Evolutionary conservation across 164 flowering plant species (phyloP), one percentile per base, ranked within the genome.

Genomic region (Vitis rotundifolia): DNA sequence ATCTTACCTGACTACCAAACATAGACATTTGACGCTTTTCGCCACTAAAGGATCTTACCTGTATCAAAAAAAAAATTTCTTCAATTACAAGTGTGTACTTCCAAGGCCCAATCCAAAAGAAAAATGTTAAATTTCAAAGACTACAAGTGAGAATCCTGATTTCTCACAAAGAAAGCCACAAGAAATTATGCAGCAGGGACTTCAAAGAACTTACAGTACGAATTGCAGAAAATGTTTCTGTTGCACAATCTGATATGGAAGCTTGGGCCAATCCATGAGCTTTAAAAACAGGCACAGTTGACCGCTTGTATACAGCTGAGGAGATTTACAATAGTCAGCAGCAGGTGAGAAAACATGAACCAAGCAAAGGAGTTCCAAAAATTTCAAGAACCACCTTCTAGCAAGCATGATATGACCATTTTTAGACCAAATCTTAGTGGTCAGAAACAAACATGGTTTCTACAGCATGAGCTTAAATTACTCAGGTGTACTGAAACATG

Each of bases 191-290:
- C 12, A 59, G 10, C 13, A 22, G 15, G 58, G 56, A 52, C 49
- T 71, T 57, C 22, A n/a, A 54, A 37, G 16, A 69, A 71, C 96
- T 82, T 83, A 95, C 99, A 60, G 99, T 95, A 37, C 99, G 97
- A 66, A 95, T 95, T 8, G 99, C 97, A 75, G 99, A 88, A 78
- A 95, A 84, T 31, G 99, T 91, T 77, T 95, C 99, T 63, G 87
- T 76, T 49, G 80, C 91, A 82, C 96, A 95, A 76, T 95, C 97
- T 66, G 99, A 86, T 70, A 95, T 89, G 37, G 86, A 81, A 49
- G 98, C 97, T 76, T 90, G 98, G 68, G 90, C 91, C 79, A 79
- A 66, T 64, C 99, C 98, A 75, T 95, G 92, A 78, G 98, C 90
- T 82, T 83, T 89, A 78, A 92, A 95, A 61, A 95, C 87, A 61